Evolutionary conservation across 768 basidiomycete genomes (phyloP).

Genomic region (Hypholoma sublateritium): DNA sequence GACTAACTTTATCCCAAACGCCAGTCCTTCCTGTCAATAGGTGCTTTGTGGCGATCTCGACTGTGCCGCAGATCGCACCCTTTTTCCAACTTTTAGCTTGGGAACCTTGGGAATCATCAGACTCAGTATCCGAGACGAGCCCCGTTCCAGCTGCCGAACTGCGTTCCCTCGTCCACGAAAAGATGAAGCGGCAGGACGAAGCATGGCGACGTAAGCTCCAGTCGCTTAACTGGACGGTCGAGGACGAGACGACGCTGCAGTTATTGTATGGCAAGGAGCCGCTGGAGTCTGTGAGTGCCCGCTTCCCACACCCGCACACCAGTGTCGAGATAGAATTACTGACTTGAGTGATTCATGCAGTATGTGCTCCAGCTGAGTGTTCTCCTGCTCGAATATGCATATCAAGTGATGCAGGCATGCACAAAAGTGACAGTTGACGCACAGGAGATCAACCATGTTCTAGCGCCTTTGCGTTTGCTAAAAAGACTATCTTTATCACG

Average conservation of each 20-base stretch:
- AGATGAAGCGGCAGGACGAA: slow-evolving; percentile 12
- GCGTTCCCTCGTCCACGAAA: slow-evolving; percentile 13
- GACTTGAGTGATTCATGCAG: not conserved
- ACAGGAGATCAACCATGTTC: slow-evolving; percentile 9
- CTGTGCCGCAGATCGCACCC: not conserved
- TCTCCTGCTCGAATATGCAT: slow-evolving; percentile 17
- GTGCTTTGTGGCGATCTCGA: not conserved
- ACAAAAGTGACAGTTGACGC: slow-evolving; percentile 10
- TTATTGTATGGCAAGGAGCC: slow-evolving; percentile 9
- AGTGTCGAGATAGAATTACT: not conserved
- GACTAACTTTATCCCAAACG: no score
- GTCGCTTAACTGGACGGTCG: slow-evolving; percentile 12
- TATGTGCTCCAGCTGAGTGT: slow-evolving; percentile 16
- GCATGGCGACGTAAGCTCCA: slow-evolving; percentile 3
- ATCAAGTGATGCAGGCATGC: slow-evolving; percentile 10
- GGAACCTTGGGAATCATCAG: not conserved
- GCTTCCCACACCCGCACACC: no score
- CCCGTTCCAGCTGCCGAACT: slow-evolving; percentile 6
- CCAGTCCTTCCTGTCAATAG: slow-evolving; percentile 6
- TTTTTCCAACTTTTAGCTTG: slow-evolving; percentile 6
- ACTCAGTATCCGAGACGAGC: not conserved
- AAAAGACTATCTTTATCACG: slow-evolving; percentile 2
- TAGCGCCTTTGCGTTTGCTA: slow-evolving; percentile 1
- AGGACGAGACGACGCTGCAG: slow-evolving; percentile 12
- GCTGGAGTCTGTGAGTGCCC: slow-evolving; percentile 12